phyloP scores from a whole-genome alignment of 495 filamentous ascomycete species.

The Talaromyces liani region DNA sequence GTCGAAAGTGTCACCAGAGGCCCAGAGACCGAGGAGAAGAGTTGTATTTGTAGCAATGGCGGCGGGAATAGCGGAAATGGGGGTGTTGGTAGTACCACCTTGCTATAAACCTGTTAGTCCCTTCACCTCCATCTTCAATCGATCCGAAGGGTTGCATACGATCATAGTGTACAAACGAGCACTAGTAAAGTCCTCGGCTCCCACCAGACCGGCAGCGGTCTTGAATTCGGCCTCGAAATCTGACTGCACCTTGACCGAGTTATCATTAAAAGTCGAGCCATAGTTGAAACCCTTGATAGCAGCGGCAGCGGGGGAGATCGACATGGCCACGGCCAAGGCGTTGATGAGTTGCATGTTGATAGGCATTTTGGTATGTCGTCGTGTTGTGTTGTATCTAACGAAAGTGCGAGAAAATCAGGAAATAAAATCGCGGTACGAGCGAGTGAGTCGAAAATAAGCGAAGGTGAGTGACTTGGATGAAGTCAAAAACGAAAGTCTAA shows the following conservation, averaged over 20 bases:
- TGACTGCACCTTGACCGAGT: slow-evolving; percentile 50
- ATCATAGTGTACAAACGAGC: slow-evolving; percentile 62
- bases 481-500: not conserved
- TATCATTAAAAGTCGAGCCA: slow-evolving; percentile 55
- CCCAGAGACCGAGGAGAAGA: slow-evolving; percentile 74
- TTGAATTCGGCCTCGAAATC: slow-evolving; percentile 68
- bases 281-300: slow-evolving; percentile 77
- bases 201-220: slow-evolving; percentile 58
- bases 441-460: not conserved
- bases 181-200: slow-evolving; percentile 66
- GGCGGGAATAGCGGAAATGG: slow-evolving; percentile 65
- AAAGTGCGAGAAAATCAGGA: slow-evolving; percentile 6
- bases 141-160: slow-evolving; percentile 7
- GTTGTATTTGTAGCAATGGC: slow-evolving; percentile 66
- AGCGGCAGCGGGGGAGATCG: slow-evolving; percentile 36
- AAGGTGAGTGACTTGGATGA: not conserved
- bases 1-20: slow-evolving; percentile 59
- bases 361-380: slow-evolving; percentile 11
- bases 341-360: slow-evolving; percentile 28
- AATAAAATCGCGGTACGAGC: not conserved
- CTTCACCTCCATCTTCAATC: not conserved
- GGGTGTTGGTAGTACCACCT: slow-evolving; percentile 49
- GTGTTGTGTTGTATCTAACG: slow-evolving; percentile 19
- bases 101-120: slow-evolving; percentile 26
- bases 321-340: slow-evolving; percentile 37